Base-by-base conservation (phyloP, 164 flowering plant species). In the Hamamelis virginiana region DNA sequence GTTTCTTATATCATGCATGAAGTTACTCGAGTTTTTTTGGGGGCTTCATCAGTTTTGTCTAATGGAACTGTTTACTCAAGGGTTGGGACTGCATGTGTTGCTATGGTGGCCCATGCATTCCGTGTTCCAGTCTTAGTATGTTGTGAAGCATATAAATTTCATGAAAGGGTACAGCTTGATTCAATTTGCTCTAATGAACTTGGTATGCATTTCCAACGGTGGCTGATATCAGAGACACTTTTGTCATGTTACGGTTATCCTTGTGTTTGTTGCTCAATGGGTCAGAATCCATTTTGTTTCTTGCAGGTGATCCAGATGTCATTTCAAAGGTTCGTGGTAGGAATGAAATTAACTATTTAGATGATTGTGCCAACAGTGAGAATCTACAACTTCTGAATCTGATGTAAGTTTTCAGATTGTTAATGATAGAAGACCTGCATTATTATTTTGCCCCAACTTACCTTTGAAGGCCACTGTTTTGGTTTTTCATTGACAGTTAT, bases 101-200 rank as follows among this genome's bases (percentile, higher is more conserved):
- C 97, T 53, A 94, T 91, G 98, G 98, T 89, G 68, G 98, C 96
- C 65, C 87, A 94, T 87, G 88, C 87, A 43, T 91, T 90, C 50
- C 88, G 77, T 71, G 93, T 94, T 64, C 98, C 97, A 1, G 94
- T 94, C 43, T 66, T 94, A 72, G 85, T 94, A 41, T 91, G 97
- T 50, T 94, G 98, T 73, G 98, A 94, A 80, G 91, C 98, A 27
- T 94, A 94, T 72, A 94, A 94, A 69, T 91, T 94, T 75, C 91
- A 94, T 66, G 98, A 91, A 72, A 82, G 98, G 78, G 98, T 94
- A 21, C 98, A 89, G 72, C 96, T 94, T 73, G 98, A 94, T 83
- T 94, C 98, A 59, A 90, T 94, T 66, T 94, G 98, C 84, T 87
- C 85, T 28, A 91, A 94, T 75, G 97, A 94, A 76, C 90, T 94